Base-by-base conservation (phyloP, 495 filamentous ascomycete species). In the Penicillium simplicissimum region DNA sequence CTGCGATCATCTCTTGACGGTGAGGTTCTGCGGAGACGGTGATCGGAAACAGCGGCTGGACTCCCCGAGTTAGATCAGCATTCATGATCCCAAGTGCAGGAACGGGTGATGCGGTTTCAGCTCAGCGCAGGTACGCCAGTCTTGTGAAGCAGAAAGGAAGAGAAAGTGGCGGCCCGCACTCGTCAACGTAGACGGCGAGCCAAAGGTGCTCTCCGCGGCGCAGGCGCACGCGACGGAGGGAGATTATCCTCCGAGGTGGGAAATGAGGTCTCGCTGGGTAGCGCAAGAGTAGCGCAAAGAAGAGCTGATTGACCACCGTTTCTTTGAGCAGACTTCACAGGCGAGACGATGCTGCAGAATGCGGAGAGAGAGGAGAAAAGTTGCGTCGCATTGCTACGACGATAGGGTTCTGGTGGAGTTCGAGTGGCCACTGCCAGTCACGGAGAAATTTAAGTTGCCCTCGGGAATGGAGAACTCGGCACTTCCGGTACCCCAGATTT, bases 1-100 rank as follows among this genome's bases (percentile, higher is more conserved):
- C 61, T 68, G 68, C 70, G 71, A 74, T 69, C 75, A 79, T 76
- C 63, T 75, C 76, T 76, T 67, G 68, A 53, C 43, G 66, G 61
- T 57, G 63, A 63, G 55, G 57, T 64, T 65, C 58, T 64, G 67
- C 67, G 60, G 66, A 68, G 69, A 72, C 31, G 37, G 62, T 59
- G 65, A 63, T 72, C 67, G 67, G 67, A 53, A 64, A 72, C 49
- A 64, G 69, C 62, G 58, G 43, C 59, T 53, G 52, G 31, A 61
- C 52, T 65, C 52, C 63, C 55, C 62, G 59, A 55, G 55, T 48
- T 69, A 62, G 54, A 68, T 69, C 70, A 76, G 65, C 70, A 70
- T 66, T 71, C 72, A 76, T 76, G 67, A 64, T 76, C 51, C 51
- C 13, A 72, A 57, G 65, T 61, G 67, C 48, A 42, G 65, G 51